phyloP scores from a whole-genome alignment of 1,284 basidiomycete genomes.

The Microbotryomycetes sp. region DNA sequence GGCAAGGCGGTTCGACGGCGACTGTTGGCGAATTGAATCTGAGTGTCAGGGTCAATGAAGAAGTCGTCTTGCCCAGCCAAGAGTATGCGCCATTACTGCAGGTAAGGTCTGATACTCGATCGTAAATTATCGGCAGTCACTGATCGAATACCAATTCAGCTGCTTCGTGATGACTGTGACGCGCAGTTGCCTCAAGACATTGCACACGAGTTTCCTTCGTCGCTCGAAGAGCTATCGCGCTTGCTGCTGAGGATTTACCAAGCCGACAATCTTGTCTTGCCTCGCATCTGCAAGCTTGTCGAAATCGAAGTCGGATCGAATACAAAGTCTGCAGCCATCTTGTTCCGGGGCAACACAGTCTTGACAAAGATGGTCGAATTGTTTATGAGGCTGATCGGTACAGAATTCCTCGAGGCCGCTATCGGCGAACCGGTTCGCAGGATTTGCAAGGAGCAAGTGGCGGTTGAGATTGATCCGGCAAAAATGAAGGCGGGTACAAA shows the following conservation, averaged over 20 bases:
- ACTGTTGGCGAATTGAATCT: slow-evolving; percentile 61
- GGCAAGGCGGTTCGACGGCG: slow-evolving; percentile 10
- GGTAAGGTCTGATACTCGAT: slow-evolving; percentile 22
- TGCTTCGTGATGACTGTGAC: slow-evolving; percentile 25
- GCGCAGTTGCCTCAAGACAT: slow-evolving; percentile 27
- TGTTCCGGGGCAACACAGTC: slow-evolving; percentile 70
- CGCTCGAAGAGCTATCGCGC: slow-evolving; percentile 32
- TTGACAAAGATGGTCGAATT: slow-evolving; percentile 72
- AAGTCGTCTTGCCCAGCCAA: slow-evolving; percentile 42
- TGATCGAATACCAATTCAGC: too few species aligned
- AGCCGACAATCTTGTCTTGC: slow-evolving; percentile 23
- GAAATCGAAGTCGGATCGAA: slow-evolving; percentile 25
- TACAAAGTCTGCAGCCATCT: slow-evolving; percentile 47
- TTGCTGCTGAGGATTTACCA: slow-evolving; percentile 32
- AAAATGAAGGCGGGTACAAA: slow-evolving; percentile 39
- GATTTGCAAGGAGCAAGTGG: slow-evolving; percentile 59
- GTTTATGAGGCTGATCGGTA: slow-evolving; percentile 66
- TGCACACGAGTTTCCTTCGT: slow-evolving; percentile 21
- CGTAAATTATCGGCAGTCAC: too few species aligned
- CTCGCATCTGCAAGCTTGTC: slow-evolving; percentile 28
- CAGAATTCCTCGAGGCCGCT: slow-evolving; percentile 64
- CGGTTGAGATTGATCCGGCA: slow-evolving; percentile 67
- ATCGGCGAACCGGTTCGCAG: slow-evolving; percentile 60
- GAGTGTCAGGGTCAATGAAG: slow-evolving; percentile 67
- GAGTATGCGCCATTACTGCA: slow-evolving; percentile 24